Evolutionary conservation across 768 basidiomycete genomes (phyloP).

Genomic region (Termitomyces sp.): DNA sequence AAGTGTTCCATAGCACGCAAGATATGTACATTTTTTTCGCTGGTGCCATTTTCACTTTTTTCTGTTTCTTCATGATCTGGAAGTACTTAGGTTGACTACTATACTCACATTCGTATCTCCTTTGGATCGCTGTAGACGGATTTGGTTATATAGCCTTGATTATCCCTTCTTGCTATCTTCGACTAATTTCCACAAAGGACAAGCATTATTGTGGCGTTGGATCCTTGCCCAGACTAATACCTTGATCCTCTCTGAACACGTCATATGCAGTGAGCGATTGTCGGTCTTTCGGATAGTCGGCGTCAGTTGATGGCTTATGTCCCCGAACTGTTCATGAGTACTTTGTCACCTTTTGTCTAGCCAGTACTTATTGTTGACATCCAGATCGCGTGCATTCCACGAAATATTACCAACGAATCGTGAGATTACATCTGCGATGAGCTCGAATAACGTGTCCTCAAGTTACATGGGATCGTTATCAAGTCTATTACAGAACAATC

Average conservation of each 20-base stretch:
- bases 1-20: constrained; percentile 58
- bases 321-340: no score
- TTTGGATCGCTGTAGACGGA: constrained; percentile 4
- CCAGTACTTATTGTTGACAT: no score
- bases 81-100: constrained; percentile 67
- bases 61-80: constrained; percentile 94
- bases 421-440: no score
- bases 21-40: constrained; percentile 92
- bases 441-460: no score
- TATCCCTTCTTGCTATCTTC: not conserved
- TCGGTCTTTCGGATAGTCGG: not conserved
- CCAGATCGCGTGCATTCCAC: no score
- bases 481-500: not conserved
- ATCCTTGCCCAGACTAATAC: not conserved
- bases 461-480: not conserved
- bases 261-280: not conserved
- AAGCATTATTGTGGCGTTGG: not conserved
- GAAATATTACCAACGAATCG: no score
- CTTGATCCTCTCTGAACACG: not conserved
- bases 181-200: not conserved
- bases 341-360: no score
- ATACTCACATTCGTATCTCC: not conserved
- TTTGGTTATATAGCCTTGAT: constrained; percentile 16
- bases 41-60: constrained; percentile 82
- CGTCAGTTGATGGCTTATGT: not conserved